These are phyloP conservation scores for Cryptococcus sp. DNA, from an alignment of 1,284 basidiomycete species.

Conservation along the genomic window DNA sequence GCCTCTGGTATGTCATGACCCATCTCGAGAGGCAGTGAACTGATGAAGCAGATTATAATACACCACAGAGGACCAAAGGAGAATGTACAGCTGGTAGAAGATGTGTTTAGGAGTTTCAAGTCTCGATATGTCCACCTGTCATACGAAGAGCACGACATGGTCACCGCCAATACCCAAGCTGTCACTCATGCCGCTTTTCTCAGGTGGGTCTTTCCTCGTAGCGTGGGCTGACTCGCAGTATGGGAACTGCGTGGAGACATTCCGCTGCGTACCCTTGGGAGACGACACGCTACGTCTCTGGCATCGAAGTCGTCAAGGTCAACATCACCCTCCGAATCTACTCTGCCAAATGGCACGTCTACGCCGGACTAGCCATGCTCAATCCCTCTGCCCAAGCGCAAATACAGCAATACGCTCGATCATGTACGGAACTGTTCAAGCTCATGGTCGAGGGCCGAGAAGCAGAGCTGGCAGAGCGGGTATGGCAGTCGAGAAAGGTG, in stretches of 20 bases:
- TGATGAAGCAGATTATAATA: slow-evolving; percentile 66
- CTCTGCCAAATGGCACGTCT: slow-evolving; percentile 97
- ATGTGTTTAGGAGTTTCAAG: slow-evolving; percentile 72
- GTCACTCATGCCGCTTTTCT: slow-evolving; percentile 97
- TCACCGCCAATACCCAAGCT: slow-evolving; percentile 97
- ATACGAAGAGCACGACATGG: slow-evolving; percentile 92
- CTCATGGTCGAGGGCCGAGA: slow-evolving; percentile 82
- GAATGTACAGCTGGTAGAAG: slow-evolving; percentile 72
- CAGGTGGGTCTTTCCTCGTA: slow-evolving; percentile 54
- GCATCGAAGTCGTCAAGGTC: slow-evolving; percentile 97
- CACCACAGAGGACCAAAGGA: slow-evolving; percentile 74
- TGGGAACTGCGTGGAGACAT: slow-evolving; percentile 93
- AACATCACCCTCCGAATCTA: slow-evolving; percentile 96
- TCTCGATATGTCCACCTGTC: slow-evolving; percentile 86
- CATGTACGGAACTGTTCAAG: slow-evolving; percentile 86
- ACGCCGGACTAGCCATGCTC: slow-evolving; percentile 92
- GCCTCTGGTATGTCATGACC: slow-evolving; percentile 61
- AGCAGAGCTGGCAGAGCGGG: slow-evolving; percentile 60
- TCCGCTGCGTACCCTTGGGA: slow-evolving; percentile 88
- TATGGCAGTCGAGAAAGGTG: slow-evolving; percentile 67
- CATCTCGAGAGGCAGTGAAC: not conserved
- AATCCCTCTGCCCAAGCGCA: slow-evolving; percentile 88
- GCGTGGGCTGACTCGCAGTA: slow-evolving; percentile 52
- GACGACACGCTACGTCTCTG: slow-evolving; percentile 84
- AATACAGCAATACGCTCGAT: slow-evolving; percentile 83